phyloP scores from a whole-genome alignment of 2,329 filamentous ascomycete genomes.

The Venturia carpophila region DNA sequence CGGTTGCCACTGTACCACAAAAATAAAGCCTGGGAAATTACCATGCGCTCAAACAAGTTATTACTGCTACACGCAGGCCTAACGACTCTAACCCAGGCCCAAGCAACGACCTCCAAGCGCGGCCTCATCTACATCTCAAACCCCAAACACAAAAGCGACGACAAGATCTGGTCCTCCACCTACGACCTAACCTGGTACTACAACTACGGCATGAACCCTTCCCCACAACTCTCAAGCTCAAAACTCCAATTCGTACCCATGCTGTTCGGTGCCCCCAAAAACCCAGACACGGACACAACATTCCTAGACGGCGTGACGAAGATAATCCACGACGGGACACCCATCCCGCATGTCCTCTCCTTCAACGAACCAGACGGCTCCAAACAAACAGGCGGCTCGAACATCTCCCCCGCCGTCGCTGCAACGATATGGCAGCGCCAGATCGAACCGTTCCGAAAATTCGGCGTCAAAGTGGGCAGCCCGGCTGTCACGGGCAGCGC shows the following conservation, averaged over 20 bases:
- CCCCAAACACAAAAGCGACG: slow-evolving; percentile 49
- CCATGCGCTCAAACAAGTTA: not conserved
- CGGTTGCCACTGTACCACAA: not conserved
- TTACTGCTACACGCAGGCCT: not conserved
- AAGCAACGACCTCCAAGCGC: slow-evolving; percentile 47
- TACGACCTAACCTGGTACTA: slow-evolving; percentile 74
- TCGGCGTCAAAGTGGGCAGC: slow-evolving; percentile 59
- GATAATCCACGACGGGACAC: slow-evolving; percentile 46
- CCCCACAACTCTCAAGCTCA: slow-evolving; percentile 39
- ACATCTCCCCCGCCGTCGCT: slow-evolving; percentile 51
- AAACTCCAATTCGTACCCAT: slow-evolving; percentile 69
- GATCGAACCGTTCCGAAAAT: slow-evolving; percentile 58
- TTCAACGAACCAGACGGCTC: slow-evolving; percentile 74
- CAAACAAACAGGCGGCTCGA: slow-evolving; percentile 50
- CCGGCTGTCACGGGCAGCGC: slow-evolving; percentile 60
- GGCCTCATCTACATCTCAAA: slow-evolving; percentile 63
- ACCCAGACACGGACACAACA: slow-evolving; percentile 35
- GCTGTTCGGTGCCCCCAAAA: slow-evolving; percentile 57
- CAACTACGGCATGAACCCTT: slow-evolving; percentile 60
- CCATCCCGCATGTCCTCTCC: slow-evolving; percentile 60
- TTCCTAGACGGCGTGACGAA: slow-evolving; percentile 54
- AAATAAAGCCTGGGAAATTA: not conserved
- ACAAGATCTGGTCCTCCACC: slow-evolving; percentile 54
- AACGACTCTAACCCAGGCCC: not conserved
- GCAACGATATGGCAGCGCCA: slow-evolving; percentile 63